Percentiles rank a stretch among this genome's conserved stretches.
These are phyloP conservation scores for Kodamaea sagamina DNA, from an alignment of 805 yeast species.

Conservation along the genomic window DNA sequence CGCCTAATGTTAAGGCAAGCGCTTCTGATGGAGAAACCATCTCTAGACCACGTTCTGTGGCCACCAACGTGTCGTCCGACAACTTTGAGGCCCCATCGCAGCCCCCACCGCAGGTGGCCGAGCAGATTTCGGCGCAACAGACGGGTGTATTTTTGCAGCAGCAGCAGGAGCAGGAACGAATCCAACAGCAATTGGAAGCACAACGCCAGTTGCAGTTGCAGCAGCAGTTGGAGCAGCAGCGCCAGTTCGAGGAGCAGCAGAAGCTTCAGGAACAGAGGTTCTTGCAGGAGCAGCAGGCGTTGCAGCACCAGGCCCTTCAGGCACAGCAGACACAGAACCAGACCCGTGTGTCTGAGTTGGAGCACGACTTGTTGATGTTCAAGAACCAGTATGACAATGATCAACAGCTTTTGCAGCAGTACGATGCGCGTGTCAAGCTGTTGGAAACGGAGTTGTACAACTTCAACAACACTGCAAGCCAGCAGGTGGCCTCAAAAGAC, in stretches of 20 bases:
- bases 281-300: conserved; percentile 60
- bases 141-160: conserved; percentile 52
- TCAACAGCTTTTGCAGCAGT: conserved; percentile 80
- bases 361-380: conserved; percentile 73
- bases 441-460: conserved; percentile 71
- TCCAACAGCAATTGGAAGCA: conserved; percentile 62
- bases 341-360: conserved; percentile 76
- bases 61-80: conserved; percentile 21
- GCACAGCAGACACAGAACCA: conserved; percentile 73
- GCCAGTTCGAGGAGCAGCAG: conserved; percentile 74
- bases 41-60: conserved; percentile 33
- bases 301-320: conserved; percentile 39
- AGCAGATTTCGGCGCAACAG: conserved; percentile 52
- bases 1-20: conserved; percentile 57
- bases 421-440: conserved; percentile 80
- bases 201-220: conserved; percentile 69
- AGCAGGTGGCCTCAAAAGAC: conserved; percentile 74
- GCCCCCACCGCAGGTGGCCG: conserved; percentile 43
- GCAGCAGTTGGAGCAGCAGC: conserved; percentile 69
- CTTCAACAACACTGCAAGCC: conserved; percentile 63
- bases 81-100: conserved; percentile 47
- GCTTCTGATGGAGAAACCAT: conserved; percentile 41
- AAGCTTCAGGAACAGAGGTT: conserved; percentile 67
- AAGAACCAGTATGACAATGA: conserved; percentile 84
- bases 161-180: conserved; percentile 57